Evolutionary conservation across 768 basidiomycete genomes (phyloP), one percentile per base, ranked within the genome.

Genomic region (Lactarius trivialis): DNA sequence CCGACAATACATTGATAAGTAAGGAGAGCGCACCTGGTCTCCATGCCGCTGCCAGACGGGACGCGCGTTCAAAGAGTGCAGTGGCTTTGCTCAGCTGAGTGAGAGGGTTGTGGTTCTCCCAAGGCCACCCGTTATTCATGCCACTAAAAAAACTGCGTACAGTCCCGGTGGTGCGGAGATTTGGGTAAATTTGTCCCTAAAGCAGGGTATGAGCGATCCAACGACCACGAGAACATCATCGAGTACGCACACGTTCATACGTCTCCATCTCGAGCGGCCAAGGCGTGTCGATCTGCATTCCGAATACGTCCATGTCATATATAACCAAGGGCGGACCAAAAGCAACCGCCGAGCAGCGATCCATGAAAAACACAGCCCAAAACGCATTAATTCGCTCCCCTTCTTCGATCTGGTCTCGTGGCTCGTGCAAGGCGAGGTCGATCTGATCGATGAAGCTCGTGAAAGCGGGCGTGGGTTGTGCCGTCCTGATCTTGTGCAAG

Each of bases 371-470:
- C 7, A 82, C 82, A 0, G 81, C 74, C 86, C 86, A 88, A 70
- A 88, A 87, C 0, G 78, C 82, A 58, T 82, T 83, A 60, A 87
- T 85, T 34, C 84, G 77, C 68, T 87, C 85, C 21, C 81, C 85
- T 69, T 86, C 84, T 63, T 85, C 85, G n/a, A 82, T 69, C 28
- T 72, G 65, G 67, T 81, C 79, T 19, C 58, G 68, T 48, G 76
- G 66, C 68, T 79, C 66, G n/a, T 75, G 68, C 66, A 83, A 70
- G 2, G 73, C 50, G 21, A 68, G 56, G 58, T 65, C 66, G 28
- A 67, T 55, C n/a, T 48, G 56, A 58, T 68, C 67, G 28, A 67
- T 56, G 28, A 58, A 67, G 7, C 61, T 59, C 45, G 64, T 56
- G 36, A 61, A 61, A 7, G 65, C 60, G 0, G 58, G 61, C 32